A percentile compares a stretch with the other conserved stretches of the same genome.
These are phyloP conservation scores for Circinella umbellata DNA, from an alignment of 371 early-diverging fungal species.

Conservation along the genomic window DNA sequence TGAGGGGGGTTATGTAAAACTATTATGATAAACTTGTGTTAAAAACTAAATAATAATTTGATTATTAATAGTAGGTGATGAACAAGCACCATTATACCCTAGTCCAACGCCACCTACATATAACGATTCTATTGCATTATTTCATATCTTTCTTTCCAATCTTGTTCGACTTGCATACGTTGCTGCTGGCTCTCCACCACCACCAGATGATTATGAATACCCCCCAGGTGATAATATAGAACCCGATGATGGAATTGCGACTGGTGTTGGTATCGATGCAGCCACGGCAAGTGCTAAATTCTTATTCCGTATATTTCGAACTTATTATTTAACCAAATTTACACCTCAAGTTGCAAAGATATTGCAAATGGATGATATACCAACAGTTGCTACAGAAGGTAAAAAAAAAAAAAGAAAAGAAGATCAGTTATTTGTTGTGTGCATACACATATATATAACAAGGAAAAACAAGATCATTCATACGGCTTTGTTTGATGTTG, in stretches of 20 bases:
- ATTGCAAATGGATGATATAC: slow-evolving; percentile 41
- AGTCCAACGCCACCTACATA: slow-evolving; percentile 61
- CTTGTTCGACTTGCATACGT: slow-evolving; percentile 70
- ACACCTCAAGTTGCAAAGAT: slow-evolving; percentile 67
- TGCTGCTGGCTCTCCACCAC: slow-evolving; percentile 69
- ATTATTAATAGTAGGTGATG: slow-evolving; percentile 37
- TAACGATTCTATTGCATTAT: slow-evolving; percentile 60
- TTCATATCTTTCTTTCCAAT: slow-evolving; percentile 63
- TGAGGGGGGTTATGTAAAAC: neutral
- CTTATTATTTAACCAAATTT: slow-evolving; percentile 70
- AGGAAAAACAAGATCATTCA: too few relatives aligned
- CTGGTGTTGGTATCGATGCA: slow-evolving; percentile 71
- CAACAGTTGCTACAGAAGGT: slow-evolving; percentile 8
- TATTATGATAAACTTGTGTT: neutral
- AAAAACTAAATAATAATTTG: too few relatives aligned
- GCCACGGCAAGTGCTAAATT: slow-evolving; percentile 71
- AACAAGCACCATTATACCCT: slow-evolving; percentile 60
- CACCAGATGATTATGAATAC: slow-evolving; percentile 60
- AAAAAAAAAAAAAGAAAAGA: neutral
- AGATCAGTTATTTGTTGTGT: too few relatives aligned
- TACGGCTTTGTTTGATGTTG: too few relatives aligned
- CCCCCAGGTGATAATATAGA: slow-evolving; percentile 57
- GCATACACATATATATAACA: too few relatives aligned
- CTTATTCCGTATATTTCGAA: slow-evolving; percentile 70
- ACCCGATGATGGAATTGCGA: slow-evolving; percentile 67